Evolutionary conservation across 768 basidiomycete genomes (phyloP).

Genomic region (Termitomyces sp.): DNA sequence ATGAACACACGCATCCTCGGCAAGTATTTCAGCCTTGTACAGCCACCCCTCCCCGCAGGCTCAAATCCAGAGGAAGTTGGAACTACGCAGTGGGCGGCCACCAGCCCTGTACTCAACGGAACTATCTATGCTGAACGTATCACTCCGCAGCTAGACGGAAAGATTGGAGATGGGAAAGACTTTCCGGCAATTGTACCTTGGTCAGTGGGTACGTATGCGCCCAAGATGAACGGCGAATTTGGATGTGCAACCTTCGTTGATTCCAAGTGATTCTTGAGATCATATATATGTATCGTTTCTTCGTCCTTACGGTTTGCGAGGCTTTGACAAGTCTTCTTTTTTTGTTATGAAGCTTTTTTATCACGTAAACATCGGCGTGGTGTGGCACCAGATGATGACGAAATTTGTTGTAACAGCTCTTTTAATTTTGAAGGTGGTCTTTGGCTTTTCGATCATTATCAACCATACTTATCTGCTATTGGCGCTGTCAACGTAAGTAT

Average conservation of each 20-base stretch:
- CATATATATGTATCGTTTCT: too few relatives aligned
- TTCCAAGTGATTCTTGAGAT: neutral
- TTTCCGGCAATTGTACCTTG: slow-evolving; percentile 24
- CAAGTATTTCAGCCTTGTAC: slow-evolving; percentile 12
- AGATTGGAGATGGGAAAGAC: slow-evolving; percentile 21
- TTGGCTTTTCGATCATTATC: neutral
- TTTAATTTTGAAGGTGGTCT: neutral
- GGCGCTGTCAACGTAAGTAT: too few relatives aligned
- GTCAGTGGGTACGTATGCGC: slow-evolving; percentile 12
- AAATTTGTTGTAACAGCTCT: neutral
- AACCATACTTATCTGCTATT: too few relatives aligned
- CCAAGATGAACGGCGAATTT: slow-evolving; percentile 1
- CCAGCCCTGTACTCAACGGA: slow-evolving; percentile 15
- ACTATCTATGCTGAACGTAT: slow-evolving; percentile 9
- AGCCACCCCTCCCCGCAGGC: slow-evolving; percentile 23
- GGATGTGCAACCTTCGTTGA: neutral
- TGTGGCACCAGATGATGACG: too few relatives aligned
- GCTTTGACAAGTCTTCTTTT: too few relatives aligned
- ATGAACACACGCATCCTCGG: slow-evolving; percentile 15
- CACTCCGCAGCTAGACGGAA: slow-evolving; percentile 13
- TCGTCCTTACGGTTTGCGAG: neutral
- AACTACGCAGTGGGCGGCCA: slow-evolving; percentile 18
- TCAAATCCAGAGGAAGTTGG: slow-evolving; percentile 18
- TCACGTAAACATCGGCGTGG: too few relatives aligned
- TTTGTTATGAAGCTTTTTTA: neutral